Conservation (phyloP, 176 grass and related monocot species). For the Cenchrus americanus region DNA sequence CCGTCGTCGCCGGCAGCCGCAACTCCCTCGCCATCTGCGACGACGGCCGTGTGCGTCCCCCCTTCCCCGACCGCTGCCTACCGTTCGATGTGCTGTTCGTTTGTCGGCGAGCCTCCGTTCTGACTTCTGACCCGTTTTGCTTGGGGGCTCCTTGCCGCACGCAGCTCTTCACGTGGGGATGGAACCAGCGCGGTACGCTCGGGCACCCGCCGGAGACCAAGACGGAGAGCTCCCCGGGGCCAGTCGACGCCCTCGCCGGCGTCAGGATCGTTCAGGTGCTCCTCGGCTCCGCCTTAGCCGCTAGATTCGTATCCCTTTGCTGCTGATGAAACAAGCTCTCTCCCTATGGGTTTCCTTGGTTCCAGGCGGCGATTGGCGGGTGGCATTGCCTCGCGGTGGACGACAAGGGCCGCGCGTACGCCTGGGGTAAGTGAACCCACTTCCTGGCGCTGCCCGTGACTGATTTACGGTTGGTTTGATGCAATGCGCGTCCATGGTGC, state of each 20-base stretch:
- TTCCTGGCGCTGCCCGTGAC: not conserved
- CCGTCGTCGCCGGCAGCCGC: slow-evolving; percentile 88
- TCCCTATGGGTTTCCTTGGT: slow-evolving; percentile 26
- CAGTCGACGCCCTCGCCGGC: slow-evolving; percentile 62
- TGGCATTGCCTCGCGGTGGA: slow-evolving; percentile 98
- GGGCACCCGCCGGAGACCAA: slow-evolving; percentile 65
- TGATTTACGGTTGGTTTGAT: slow-evolving; percentile 20
- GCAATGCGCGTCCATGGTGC: slow-evolving; percentile 26
- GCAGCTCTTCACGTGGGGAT: slow-evolving; percentile 98
- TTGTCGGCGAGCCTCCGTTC: not conserved
- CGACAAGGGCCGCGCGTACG: slow-evolving; percentile 76
- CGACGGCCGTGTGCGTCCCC: slow-evolving; percentile 60
- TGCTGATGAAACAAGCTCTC: not conserved
- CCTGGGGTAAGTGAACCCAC: slow-evolving; percentile 62
- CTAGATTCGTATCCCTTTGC: not conserved
- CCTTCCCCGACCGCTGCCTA: not conserved
- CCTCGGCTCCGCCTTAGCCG: not conserved
- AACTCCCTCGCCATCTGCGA: slow-evolving; percentile 96
- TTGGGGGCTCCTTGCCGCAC: not conserved
- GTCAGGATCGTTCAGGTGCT: slow-evolving; percentile 86
- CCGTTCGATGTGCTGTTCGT: not conserved
- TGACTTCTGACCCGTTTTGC: slow-evolving; percentile 7
- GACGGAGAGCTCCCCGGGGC: slow-evolving; percentile 52
- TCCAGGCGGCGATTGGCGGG: slow-evolving; percentile 88
- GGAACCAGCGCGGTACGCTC: slow-evolving; percentile 96